Conservation (phyloP, 2,329 filamentous ascomycete genomes). For the Trichoderma sp. region DNA sequence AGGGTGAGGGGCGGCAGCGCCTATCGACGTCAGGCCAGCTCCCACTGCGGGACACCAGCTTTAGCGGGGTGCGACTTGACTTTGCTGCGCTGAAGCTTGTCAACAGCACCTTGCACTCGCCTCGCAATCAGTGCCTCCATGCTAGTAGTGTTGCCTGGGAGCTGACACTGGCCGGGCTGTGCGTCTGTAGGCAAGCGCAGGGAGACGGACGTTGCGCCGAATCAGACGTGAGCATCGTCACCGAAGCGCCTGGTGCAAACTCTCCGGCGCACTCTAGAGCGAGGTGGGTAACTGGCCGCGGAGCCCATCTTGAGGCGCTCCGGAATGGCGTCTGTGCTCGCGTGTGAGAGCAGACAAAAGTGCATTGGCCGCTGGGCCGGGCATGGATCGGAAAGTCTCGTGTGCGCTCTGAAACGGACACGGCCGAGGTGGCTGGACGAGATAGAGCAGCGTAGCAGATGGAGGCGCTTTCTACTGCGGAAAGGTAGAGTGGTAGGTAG, state of each 20-base stretch:
- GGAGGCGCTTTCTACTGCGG: not conserved
- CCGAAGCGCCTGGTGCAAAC: not conserved
- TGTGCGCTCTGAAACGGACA: not conserved
- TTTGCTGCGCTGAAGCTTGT: not conserved
- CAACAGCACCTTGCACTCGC: not conserved
- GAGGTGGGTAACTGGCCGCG: not conserved
- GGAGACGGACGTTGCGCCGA: not conserved
- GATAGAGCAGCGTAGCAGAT: not conserved
- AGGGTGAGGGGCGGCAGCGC: conserved; percentile 12
- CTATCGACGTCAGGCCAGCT: conserved; percentile 9
- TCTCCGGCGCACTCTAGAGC: not conserved
- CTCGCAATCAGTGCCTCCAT: not conserved
- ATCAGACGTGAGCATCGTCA: not conserved
- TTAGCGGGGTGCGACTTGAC: not conserved
- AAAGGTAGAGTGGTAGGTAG: not conserved
- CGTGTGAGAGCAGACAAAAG: not conserved
- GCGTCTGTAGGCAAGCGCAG: not conserved
- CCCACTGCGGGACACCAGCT: not conserved
- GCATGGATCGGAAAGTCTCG: not conserved
- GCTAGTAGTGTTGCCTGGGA: not conserved
- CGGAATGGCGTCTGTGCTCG: not conserved
- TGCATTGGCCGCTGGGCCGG: not conserved
- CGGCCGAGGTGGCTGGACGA: not conserved
- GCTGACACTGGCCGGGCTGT: not conserved
- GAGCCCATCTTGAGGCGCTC: not conserved